Percentiles rank a stretch among this genome's conserved stretches.
Evolutionary conservation across 2,329 filamentous ascomycete species (phyloP).

Genomic region (Albifimbria verrucaria): DNA sequence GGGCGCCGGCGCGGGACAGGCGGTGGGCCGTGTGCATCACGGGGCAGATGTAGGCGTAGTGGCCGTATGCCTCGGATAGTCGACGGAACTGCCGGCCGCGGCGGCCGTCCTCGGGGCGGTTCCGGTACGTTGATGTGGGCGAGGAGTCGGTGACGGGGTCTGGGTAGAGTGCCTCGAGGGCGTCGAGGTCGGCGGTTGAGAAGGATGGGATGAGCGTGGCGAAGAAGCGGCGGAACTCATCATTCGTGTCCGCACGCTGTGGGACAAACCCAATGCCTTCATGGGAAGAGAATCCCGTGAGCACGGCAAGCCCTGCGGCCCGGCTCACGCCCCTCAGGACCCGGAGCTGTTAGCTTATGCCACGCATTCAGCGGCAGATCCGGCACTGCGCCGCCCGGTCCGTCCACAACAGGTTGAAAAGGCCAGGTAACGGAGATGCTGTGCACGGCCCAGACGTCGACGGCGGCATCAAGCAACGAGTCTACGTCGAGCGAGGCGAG

Average conservation of each 20-base stretch:
- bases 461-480: slow-evolving; percentile 45
- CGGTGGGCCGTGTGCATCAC: slow-evolving; percentile 57
- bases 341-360: slow-evolving; percentile 35
- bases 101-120: slow-evolving; percentile 20
- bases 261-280: slow-evolving; percentile 67
- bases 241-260: slow-evolving; percentile 37
- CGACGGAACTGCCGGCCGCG: slow-evolving; percentile 55
- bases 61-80: slow-evolving; percentile 57
- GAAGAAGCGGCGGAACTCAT: slow-evolving; percentile 61
- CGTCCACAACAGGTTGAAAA: slow-evolving; percentile 64
- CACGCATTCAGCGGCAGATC: slow-evolving; percentile 56
- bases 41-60: slow-evolving; percentile 64
- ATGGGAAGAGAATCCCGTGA: slow-evolving; percentile 69
- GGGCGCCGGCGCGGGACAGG: slow-evolving; percentile 24
- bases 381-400: slow-evolving; percentile 1
- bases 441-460: slow-evolving; percentile 41
- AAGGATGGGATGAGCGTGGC: slow-evolving; percentile 56
- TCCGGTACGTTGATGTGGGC: slow-evolving; percentile 35
- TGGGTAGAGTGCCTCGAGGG: slow-evolving; percentile 60
- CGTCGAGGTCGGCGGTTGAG: slow-evolving; percentile 45
- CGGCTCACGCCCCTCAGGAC: background rate
- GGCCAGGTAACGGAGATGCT: slow-evolving; percentile 51
- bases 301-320: slow-evolving; percentile 30
- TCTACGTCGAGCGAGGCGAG: slow-evolving; percentile 46
- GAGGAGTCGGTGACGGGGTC: slow-evolving; percentile 46